Evolutionary conservation across 2,329 filamentous ascomycete genomes (phyloP).

Genomic region (Magnaporthiopsis incrustans): DNA sequence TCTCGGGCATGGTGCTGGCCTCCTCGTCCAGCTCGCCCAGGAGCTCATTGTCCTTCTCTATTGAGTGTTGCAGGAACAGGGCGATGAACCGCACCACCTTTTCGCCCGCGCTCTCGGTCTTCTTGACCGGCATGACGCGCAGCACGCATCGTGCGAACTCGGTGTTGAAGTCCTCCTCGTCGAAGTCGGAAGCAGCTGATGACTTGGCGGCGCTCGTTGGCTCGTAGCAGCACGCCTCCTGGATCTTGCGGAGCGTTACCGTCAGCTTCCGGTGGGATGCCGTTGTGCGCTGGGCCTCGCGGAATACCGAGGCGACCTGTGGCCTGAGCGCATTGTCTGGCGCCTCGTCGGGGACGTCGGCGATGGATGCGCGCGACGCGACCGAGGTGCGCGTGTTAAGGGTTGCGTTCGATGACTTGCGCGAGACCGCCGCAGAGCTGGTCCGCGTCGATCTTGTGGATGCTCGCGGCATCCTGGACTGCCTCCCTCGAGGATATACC

Average conservation of each 20-base stretch:
- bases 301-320: conserved; percentile 65
- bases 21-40: conserved; percentile 58
- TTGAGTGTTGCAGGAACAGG: conserved; percentile 70
- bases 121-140: conserved; percentile 79
- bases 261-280: conserved; percentile 85
- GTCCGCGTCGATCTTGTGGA: conserved; percentile 38
- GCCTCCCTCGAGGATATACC: not conserved
- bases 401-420: conserved; percentile 30
- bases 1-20: conserved; percentile 67
- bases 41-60: conserved; percentile 63
- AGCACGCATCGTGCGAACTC: conserved; percentile 80
- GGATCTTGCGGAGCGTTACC: conserved; percentile 80
- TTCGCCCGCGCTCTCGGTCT: conserved; percentile 83
- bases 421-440: conserved; percentile 29
- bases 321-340: conserved; percentile 62
- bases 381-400: conserved; percentile 34
- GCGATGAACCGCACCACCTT: conserved; percentile 78
- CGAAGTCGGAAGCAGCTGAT: conserved; percentile 55
- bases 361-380: conserved; percentile 37
- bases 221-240: conserved; percentile 73
- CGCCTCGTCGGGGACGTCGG: conserved; percentile 61
- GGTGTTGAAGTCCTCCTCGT: conserved; percentile 78
- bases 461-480: conserved; percentile 30
- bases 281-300: conserved; percentile 79
- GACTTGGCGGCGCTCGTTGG: conserved; percentile 42